Evolutionary conservation across 257 asterid genomes (phyloP).

Genomic region (Cordia subcordata): DNA sequence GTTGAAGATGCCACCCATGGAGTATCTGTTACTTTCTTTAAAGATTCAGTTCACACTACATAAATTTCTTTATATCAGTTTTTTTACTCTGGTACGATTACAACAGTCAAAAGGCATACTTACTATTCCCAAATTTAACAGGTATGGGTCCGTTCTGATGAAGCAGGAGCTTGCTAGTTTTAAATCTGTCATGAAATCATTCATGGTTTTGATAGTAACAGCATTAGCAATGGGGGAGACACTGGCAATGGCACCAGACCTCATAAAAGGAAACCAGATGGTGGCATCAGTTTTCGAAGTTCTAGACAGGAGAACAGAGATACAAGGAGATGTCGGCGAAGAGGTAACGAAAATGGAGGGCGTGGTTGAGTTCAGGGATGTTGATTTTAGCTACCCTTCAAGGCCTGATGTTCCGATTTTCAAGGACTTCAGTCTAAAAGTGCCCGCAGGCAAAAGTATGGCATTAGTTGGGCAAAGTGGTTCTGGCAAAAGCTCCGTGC

Average conservation of each 20-base stretch:
- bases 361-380: conserved; percentile 63
- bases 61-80: too few relatives aligned
- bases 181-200: conserved; percentile 81
- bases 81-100: too few relatives aligned
- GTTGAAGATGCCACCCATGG: too few relatives aligned
- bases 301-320: conserved; percentile 74
- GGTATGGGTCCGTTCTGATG: conserved; percentile 92
- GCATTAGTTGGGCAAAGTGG: conserved; percentile 98
- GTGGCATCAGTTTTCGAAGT: conserved; percentile 82
- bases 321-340: conserved; percentile 68
- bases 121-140: conserved; percentile 7
- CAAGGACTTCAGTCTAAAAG: conserved; percentile 75
- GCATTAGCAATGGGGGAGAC: conserved; percentile 98
- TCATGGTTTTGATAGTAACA: conserved; percentile 84
- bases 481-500: conserved; percentile 96
- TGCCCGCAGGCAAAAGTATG: conserved; percentile 76
- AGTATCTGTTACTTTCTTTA: too few relatives aligned
- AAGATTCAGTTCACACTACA: too few relatives aligned
- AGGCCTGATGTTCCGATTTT: conserved; percentile 75
- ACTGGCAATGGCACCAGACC: conserved; percentile 97
- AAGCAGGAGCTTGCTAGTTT: conserved; percentile 77
- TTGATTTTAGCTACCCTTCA: conserved; percentile 91
- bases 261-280: conserved; percentile 89
- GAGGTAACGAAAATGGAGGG: conserved; percentile 64
- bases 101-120: neutral